phyloP scores from a whole-genome alignment of 169 alveolate species.

The Eimeria tenella region DNA sequence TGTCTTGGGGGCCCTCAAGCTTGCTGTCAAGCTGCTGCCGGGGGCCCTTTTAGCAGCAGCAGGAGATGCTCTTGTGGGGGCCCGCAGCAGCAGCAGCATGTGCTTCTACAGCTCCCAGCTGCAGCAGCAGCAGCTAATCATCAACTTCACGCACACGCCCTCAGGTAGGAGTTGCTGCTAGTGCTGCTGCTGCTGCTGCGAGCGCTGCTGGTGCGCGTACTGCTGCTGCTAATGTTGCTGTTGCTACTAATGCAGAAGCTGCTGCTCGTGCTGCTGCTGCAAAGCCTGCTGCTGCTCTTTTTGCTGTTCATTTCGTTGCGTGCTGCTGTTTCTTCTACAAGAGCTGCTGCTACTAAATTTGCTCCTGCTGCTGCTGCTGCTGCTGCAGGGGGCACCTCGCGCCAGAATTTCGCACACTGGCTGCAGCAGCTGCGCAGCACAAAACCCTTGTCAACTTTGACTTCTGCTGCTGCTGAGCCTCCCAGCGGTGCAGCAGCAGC shows the following conservation, averaged over 20 bases:
- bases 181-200: conserved; percentile 16
- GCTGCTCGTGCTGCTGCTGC: background rate
- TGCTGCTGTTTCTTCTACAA: background rate
- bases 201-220: background rate
- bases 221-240: background rate
- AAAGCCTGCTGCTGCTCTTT: background rate
- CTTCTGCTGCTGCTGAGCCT: background rate
- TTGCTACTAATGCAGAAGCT: no score
- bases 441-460: conserved; percentile 28
- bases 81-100: conserved; percentile 43
- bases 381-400: conserved; percentile 63
- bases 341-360: background rate
- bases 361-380: conserved; percentile 43
- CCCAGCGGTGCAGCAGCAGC: conserved; percentile 24
- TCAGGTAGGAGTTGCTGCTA: conserved; percentile 35
- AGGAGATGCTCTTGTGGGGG: conserved; percentile 68
- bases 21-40: conserved; percentile 52
- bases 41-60: conserved; percentile 46
- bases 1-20: conserved; percentile 41
- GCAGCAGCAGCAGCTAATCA: conserved; percentile 61
- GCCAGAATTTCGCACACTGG: conserved; percentile 52
- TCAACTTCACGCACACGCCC: conserved; percentile 76
- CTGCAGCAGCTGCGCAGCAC: conserved; percentile 65
- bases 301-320: background rate
- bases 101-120: conserved; percentile 71